Conservation (phyloP, 192 early-diverging fungal species). For the Phycomyces nitens region DNA sequence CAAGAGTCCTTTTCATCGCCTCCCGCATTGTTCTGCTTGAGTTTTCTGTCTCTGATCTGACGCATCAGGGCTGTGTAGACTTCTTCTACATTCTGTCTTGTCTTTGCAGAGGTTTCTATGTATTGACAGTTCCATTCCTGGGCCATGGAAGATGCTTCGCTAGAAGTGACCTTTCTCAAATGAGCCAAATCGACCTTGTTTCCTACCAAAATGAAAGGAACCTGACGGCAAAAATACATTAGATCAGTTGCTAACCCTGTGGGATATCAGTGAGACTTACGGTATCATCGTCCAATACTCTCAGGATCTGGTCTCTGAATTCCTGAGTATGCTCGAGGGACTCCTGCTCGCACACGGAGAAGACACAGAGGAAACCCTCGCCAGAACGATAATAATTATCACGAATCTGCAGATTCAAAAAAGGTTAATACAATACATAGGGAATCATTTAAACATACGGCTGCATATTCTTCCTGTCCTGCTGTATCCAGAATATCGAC, state of each 20-base stretch:
- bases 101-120: conserved; percentile 72
- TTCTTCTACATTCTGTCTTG: conserved; percentile 78
- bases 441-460: conserved; percentile 41
- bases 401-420: conserved; percentile 50
- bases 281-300: conserved; percentile 79
- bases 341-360: conserved; percentile 78
- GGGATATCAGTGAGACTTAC: conserved; percentile 25
- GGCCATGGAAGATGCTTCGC: conserved; percentile 57
- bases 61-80: conserved; percentile 73
- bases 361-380: conserved; percentile 85
- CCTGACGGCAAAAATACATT: conserved; percentile 14
- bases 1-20: conserved; percentile 19
- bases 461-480: conserved; percentile 88
- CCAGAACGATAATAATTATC: conserved; percentile 85
- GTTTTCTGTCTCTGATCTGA: conserved; percentile 71
- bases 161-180: conserved; percentile 57
- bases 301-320: conserved; percentile 82
- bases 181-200: conserved; percentile 72
- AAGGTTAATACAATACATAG: not conserved
- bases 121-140: conserved; percentile 67
- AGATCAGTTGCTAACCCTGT: not conserved
- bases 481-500: conserved; percentile 92
- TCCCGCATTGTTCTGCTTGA: conserved; percentile 8
- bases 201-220: conserved; percentile 82
- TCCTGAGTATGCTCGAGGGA: conserved; percentile 80